These are phyloP conservation scores for Lachnellula willkommii DNA, from an alignment of 2,329 filamentous ascomycete genomes.

Conservation along the genomic window DNA sequence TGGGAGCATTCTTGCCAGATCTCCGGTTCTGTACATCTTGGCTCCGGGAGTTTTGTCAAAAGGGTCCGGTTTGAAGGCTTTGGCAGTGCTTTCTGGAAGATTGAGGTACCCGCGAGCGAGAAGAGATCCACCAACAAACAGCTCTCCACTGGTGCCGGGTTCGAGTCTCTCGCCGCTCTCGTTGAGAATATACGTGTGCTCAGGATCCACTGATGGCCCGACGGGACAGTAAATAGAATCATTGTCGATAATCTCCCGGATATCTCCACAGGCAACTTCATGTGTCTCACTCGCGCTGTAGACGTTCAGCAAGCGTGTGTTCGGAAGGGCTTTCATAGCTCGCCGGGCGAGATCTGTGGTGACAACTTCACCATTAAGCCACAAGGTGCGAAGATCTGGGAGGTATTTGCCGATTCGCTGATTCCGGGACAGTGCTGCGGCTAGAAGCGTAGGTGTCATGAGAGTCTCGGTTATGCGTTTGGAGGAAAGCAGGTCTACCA, in stretches of 20 bases:
- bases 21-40: slow-evolving; percentile 78
- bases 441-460: slow-evolving; percentile 76
- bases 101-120: slow-evolving; percentile 75
- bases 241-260: slow-evolving; percentile 60
- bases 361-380: slow-evolving; percentile 80
- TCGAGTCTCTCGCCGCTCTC: slow-evolving; percentile 61
- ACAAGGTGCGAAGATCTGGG: slow-evolving; percentile 63
- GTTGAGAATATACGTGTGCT: slow-evolving; percentile 67
- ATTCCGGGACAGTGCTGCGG: slow-evolving; percentile 67
- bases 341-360: slow-evolving; percentile 70
- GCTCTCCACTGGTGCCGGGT: slow-evolving; percentile 60
- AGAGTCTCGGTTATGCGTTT: slow-evolving; percentile 71
- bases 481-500: slow-evolving; percentile 63
- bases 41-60: slow-evolving; percentile 56
- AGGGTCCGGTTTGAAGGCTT: slow-evolving; percentile 62
- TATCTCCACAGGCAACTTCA: slow-evolving; percentile 61
- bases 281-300: slow-evolving; percentile 75
- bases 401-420: slow-evolving; percentile 58
- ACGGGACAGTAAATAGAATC: slow-evolving; percentile 67
- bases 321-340: slow-evolving; percentile 55
- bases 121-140: slow-evolving; percentile 69
- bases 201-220: slow-evolving; percentile 61
- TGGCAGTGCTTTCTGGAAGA: slow-evolving; percentile 69
- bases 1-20: slow-evolving; percentile 74
- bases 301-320: slow-evolving; percentile 67